phyloP scores from a whole-genome alignment of 2,329 filamentous ascomycete species.

The Neocatenulostroma microsporum region DNA sequence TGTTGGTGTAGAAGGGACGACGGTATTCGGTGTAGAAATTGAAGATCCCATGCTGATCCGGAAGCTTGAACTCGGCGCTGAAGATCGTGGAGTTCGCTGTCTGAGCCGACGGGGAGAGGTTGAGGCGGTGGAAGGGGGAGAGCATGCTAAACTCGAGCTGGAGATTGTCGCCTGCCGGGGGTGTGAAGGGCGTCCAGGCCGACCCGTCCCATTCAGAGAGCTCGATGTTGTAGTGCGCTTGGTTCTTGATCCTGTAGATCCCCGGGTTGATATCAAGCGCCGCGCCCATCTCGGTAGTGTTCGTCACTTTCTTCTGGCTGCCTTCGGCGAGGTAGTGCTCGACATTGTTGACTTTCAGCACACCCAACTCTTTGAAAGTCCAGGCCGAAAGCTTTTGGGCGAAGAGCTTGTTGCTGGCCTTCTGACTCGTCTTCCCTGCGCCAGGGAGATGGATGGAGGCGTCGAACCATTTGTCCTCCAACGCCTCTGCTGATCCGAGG shows the following conservation, averaged over 20 bases:
- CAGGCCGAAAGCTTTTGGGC: slow-evolving; percentile 80
- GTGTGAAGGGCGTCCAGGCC: slow-evolving; percentile 64
- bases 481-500: slow-evolving; percentile 75
- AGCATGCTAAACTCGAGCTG: slow-evolving; percentile 99
- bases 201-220: slow-evolving; percentile 76
- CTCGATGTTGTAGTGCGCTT: slow-evolving; percentile 82
- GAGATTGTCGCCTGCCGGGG: slow-evolving; percentile 62
- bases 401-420: slow-evolving; percentile 76
- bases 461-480: slow-evolving; percentile 83
- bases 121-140: slow-evolving; percentile 87
- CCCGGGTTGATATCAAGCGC: slow-evolving; percentile 58
- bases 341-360: slow-evolving; percentile 74
- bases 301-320: slow-evolving; percentile 34
- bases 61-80: slow-evolving; percentile 67
- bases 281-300: slow-evolving; percentile 20
- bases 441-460: slow-evolving; percentile 58
- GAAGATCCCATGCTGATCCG: slow-evolving; percentile 98
- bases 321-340: slow-evolving; percentile 62
- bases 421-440: slow-evolving; percentile 47
- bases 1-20: slow-evolving; percentile 76
- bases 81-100: slow-evolving; percentile 66
- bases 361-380: slow-evolving; percentile 91
- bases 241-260: slow-evolving; percentile 93
- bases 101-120: slow-evolving; percentile 49
- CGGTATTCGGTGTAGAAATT: slow-evolving; percentile 98